Percentiles rank a stretch among this genome's conserved stretches.
Conservation (phyloP, 257 asterid species). For the Solanum paucissectum region DNA sequence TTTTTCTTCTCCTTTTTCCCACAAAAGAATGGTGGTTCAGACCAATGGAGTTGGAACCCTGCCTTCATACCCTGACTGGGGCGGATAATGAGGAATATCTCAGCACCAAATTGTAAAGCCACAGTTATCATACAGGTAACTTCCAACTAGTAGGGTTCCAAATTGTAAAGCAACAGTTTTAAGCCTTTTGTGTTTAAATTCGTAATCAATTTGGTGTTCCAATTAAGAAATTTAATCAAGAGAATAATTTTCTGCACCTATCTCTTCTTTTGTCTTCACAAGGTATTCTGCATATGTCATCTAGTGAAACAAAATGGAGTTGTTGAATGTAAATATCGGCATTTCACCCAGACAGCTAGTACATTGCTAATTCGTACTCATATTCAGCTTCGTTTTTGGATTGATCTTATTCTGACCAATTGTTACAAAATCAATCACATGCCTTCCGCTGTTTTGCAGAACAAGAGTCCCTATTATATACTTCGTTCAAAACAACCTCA, state of each 20-base stretch:
- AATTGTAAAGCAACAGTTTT: neutral
- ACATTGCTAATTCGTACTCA: neutral
- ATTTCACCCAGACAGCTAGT: neutral
- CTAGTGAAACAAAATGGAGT: neutral
- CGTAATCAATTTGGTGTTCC: neutral
- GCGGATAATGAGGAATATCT: neutral
- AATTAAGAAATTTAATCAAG: neutral
- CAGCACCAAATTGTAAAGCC: neutral
- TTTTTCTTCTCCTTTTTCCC: neutral
- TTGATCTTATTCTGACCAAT: neutral
- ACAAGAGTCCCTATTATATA: neutral
- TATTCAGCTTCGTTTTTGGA: neutral
- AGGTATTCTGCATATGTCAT: neutral
- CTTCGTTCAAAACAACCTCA: neutral
- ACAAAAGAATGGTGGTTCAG: neutral
- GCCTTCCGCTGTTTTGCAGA: neutral
- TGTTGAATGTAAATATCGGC: neutral
- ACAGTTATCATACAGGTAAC: neutral
- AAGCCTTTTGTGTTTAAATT: neutral
- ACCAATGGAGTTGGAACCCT: neutral
- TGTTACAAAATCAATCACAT: neutral
- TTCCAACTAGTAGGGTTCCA: neutral
- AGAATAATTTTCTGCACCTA: neutral
- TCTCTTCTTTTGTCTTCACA: neutral
- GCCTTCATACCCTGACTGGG: neutral